Conservation (phyloP, 805 yeast species). For the Zygotorulaspora sp. region DNA sequence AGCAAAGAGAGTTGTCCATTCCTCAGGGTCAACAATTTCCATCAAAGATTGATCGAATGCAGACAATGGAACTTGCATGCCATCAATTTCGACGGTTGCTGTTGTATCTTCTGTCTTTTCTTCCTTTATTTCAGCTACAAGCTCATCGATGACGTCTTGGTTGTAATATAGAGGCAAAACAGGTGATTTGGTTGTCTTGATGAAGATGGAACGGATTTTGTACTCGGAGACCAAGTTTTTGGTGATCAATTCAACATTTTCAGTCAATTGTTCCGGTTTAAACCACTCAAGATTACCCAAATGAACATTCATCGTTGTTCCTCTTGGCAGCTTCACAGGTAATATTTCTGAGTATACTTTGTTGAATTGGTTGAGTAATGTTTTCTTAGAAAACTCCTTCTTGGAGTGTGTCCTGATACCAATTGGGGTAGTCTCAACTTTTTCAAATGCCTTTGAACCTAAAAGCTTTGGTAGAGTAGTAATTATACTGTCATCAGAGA, state of each 20-base stretch:
- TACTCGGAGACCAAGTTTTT: constrained; percentile 41
- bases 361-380: constrained; percentile 55
- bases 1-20: constrained; percentile 55
- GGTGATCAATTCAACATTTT: constrained; percentile 56
- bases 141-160: constrained; percentile 43
- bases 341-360: constrained; percentile 53
- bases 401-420: constrained; percentile 48
- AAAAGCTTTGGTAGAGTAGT: constrained; percentile 76
- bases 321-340: constrained; percentile 64
- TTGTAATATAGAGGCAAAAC: constrained; percentile 77
- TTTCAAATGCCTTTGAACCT: constrained; percentile 81
- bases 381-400: constrained; percentile 40
- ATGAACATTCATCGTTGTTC: constrained; percentile 59
- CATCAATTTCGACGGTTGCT: constrained; percentile 34
- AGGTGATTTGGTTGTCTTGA: constrained; percentile 72
- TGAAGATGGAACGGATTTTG: constrained; percentile 51
- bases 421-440: constrained; percentile 59
- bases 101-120: constrained; percentile 21
- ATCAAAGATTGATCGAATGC: constrained; percentile 72
- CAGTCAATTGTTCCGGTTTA: constrained; percentile 47
- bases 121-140: constrained; percentile 28
- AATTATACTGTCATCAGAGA: constrained; percentile 79
- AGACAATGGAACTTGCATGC: constrained; percentile 45
- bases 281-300: constrained; percentile 53
- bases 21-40: constrained; percentile 78